Base-by-base conservation (phyloP, 1,139 yeast genomes). In the Blastobotrys arbuscula region DNA sequence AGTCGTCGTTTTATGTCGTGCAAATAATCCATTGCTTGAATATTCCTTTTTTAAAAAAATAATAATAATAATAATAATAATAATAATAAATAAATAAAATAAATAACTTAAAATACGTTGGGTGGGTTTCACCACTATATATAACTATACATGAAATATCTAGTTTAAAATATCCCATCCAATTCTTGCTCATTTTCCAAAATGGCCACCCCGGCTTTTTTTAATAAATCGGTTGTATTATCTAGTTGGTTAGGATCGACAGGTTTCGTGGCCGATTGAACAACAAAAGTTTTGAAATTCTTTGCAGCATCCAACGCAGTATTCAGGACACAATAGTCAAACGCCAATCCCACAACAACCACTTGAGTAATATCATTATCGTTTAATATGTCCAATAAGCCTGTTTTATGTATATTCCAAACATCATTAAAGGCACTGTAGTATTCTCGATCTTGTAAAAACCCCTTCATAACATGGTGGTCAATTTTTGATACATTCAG, bases 401-500 rank as follows among this genome's bases (percentile, higher is more conserved):
- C 92, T 0, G 97, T 89, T 43, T 78, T 71, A 58, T 84, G 82
- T 31, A 77, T 58, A 21, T 79, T 76, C 94, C 96, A 87, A 26
- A 79, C 74, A 64, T 90, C 97, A 48, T 75, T 71, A 63, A 90
- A 89, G 37, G 95, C 90, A n/a, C 96, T 87, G 61, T 89, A 90
- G 64, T 83, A 88, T 62, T 90, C 97, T 20, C 94, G 67, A 57
- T 86, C 90, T 23, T 69, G 69, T 30, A 82, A 65, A 51, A 72
- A 75, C 0, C 97, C 97, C 66, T 90, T 90, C 50, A 73, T 73
- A 5, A 90, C 79, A 1, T 79, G 64, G 3, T 44, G 44, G 30
- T 56, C 54, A 12, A 65, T 51, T 50, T 60, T 51, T 56, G 65
- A 51, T 47, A 59, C 37, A 15, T 48, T 53, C 42, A 81, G 72